Conservation (phyloP, 192 early-diverging fungal species). For the Coemansia sp. region DNA sequence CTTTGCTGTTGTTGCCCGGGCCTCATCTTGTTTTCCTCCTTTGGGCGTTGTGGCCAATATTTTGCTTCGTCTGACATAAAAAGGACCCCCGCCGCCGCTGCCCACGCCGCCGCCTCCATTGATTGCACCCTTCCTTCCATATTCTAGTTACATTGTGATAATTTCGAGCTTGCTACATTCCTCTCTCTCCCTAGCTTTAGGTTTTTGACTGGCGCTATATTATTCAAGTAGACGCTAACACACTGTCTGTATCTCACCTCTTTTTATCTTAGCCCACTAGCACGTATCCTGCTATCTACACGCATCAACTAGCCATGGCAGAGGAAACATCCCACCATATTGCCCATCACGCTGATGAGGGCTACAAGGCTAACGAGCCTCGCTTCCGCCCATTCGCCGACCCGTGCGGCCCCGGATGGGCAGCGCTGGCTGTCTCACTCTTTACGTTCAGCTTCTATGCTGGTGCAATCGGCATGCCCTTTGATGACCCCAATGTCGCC, state of each 20-base stretch:
- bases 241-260: too few species aligned
- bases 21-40: too few species aligned
- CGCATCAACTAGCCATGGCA: slow-evolving; percentile 19
- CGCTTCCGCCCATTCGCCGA: slow-evolving; percentile 56
- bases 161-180: background rate
- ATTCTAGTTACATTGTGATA: slow-evolving; percentile 5
- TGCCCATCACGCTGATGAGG: slow-evolving; percentile 15
- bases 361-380: slow-evolving; percentile 18
- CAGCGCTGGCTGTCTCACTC: slow-evolving; percentile 47
- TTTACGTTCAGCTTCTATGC: slow-evolving; percentile 55
- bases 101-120: background rate
- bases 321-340: slow-evolving; percentile 25
- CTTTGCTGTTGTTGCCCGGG: background rate
- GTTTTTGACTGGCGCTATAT: background rate
- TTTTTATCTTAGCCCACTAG: background rate
- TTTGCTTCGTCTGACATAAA: background rate
- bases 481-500: slow-evolving; percentile 50
- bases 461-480: slow-evolving; percentile 54
- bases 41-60: too few species aligned
- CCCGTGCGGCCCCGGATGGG: slow-evolving; percentile 51
- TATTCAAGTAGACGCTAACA: too few species aligned
- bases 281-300: background rate
- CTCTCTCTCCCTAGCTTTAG: background rate
- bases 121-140: background rate
- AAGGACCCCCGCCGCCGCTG: slow-evolving; percentile 5